phyloP scores from a whole-genome alignment of 2,329 filamentous ascomycete species.

The Clarireedia homoeocarpa region DNA sequence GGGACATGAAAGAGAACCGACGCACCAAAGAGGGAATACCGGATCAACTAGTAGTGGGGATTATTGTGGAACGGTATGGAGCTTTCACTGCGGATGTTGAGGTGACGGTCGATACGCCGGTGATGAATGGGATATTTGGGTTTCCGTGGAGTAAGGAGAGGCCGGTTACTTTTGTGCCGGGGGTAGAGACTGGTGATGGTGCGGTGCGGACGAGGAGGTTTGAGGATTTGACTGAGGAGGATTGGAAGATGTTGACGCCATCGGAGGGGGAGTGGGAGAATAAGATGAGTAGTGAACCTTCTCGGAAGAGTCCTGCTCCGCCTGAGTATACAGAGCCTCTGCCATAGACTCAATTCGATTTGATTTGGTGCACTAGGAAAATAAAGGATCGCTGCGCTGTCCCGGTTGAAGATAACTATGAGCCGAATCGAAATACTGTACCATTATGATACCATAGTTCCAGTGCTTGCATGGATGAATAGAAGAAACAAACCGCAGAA shows the following conservation, averaged over 20 bases:
- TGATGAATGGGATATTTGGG: constrained; percentile 12
- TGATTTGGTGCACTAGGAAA: too few species aligned
- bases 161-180: constrained; percentile 13
- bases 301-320: neutral
- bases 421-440: too few species aligned
- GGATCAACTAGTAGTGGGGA: constrained; percentile 13
- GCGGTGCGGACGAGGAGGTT: constrained; percentile 12
- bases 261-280: constrained; percentile 14
- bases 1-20: constrained; percentile 15
- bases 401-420: too few species aligned
- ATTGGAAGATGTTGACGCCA: constrained; percentile 13
- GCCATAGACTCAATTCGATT: too few species aligned
- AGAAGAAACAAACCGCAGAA: too few species aligned
- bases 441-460: too few species aligned
- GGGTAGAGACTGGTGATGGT: constrained; percentile 17
- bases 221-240: constrained; percentile 14
- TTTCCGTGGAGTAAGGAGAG: constrained; percentile 14
- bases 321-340: neutral
- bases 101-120: constrained; percentile 15
- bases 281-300: constrained; percentile 2
- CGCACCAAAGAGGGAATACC: constrained; percentile 15
- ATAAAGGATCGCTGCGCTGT: too few species aligned
- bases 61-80: constrained; percentile 9
- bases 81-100: constrained; percentile 12
- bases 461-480: too few species aligned